A percentile compares a stretch with the other conserved stretches of the same genome.
These are phyloP conservation scores for Aspergillus sp. DNA, from an alignment of 2,329 filamentous ascomycete species.

Conservation along the genomic window DNA sequence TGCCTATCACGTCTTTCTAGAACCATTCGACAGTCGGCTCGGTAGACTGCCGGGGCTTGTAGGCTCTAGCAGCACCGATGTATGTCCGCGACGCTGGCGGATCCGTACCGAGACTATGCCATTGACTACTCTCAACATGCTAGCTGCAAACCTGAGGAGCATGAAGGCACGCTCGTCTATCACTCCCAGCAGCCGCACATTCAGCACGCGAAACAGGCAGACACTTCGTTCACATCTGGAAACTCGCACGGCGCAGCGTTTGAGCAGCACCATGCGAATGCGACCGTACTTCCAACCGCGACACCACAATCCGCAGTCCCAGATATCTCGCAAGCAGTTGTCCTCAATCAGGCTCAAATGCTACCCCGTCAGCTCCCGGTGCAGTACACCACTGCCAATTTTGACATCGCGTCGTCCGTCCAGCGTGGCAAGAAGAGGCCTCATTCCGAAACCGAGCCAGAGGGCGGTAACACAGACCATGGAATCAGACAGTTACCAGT, in stretches of 20 bases:
- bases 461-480: slow-evolving; percentile 25
- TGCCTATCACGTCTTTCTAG: background rate
- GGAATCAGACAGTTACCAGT: slow-evolving; percentile 32
- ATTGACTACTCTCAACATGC: slow-evolving; percentile 72
- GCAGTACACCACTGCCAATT: slow-evolving; percentile 34
- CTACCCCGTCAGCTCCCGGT: slow-evolving; percentile 34
- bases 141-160: slow-evolving; percentile 64
- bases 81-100: slow-evolving; percentile 69
- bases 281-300: slow-evolving; percentile 33
- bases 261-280: slow-evolving; percentile 43
- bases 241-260: slow-evolving; percentile 33
- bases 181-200: slow-evolving; percentile 48
- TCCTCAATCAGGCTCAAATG: slow-evolving; percentile 35
- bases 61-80: slow-evolving; percentile 75
- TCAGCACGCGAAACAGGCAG: slow-evolving; percentile 35
- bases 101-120: slow-evolving; percentile 75
- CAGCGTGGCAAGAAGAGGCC: slow-evolving; percentile 36
- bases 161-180: slow-evolving; percentile 65
- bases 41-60: slow-evolving; percentile 64
- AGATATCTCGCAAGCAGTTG: slow-evolving; percentile 33
- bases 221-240: slow-evolving; percentile 33
- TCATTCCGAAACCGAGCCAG: slow-evolving; percentile 31
- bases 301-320: slow-evolving; percentile 30
- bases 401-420: slow-evolving; percentile 31
- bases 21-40: slow-evolving; percentile 11